Evolutionary conservation across 148 eudicot genomes (phyloP).

Genomic region (Pouteria glomerata): DNA sequence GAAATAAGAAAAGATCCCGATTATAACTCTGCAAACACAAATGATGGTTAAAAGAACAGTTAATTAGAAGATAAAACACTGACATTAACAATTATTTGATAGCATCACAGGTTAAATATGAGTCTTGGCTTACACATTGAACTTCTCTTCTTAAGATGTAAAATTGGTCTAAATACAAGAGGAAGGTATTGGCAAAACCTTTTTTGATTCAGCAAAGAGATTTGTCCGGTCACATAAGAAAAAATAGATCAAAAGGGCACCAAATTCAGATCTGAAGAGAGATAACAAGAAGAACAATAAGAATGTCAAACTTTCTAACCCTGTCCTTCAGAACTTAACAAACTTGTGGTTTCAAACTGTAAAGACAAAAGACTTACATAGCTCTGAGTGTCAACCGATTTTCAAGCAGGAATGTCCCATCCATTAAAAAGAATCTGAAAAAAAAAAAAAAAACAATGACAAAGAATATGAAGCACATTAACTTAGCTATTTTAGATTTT

Average conservation of each 20-base stretch:
- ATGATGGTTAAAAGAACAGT: not conserved
- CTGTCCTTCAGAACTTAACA: conserved; percentile 1
- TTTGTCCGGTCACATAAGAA: conserved; percentile 89
- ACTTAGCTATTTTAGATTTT: not conserved
- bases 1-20: conserved; percentile 90
- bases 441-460: no score
- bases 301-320: conserved; percentile 6
- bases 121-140: not conserved
- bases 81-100: not conserved
- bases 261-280: conserved; percentile 72
- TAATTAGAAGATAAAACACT: not conserved
- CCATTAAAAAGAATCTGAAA: conserved; percentile 66
- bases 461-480: conserved; percentile 8
- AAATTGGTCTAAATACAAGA: not conserved
- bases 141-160: not conserved
- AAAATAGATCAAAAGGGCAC: conserved; percentile 57
- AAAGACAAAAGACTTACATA: conserved; percentile 52
- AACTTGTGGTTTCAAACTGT: not conserved
- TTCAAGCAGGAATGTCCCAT: conserved; percentile 75
- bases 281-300: not conserved
- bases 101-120: conserved; percentile 4
- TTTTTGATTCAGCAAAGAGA: conserved; percentile 66
- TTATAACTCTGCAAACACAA: conserved; percentile 71
- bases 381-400: conserved; percentile 73
- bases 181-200: conserved; percentile 36